A percentile compares a stretch with the other conserved stretches of the same genome.
phyloP scores from a whole-genome alignment of 768 basidiomycete genomes.

The Candolleomyces efflorescens region DNA sequence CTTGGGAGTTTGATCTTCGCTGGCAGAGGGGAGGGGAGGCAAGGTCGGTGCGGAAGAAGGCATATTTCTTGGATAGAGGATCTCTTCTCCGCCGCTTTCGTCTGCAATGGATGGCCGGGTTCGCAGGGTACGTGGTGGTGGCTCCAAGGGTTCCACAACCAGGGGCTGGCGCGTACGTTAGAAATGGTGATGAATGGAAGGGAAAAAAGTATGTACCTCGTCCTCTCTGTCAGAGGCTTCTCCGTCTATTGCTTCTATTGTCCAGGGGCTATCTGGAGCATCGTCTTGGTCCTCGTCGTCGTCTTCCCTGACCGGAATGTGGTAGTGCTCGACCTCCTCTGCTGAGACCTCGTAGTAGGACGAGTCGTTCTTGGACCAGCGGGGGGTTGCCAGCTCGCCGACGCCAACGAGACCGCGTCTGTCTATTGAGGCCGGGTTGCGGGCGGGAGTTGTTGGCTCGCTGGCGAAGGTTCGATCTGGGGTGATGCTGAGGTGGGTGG shows the following conservation, averaged over 20 bases:
- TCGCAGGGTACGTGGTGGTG: conserved; percentile 47
- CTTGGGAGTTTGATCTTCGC: conserved; percentile 24
- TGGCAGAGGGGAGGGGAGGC: neutral
- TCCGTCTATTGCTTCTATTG: conserved; percentile 81
- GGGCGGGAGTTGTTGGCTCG: conserved; percentile 68
- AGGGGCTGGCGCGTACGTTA: conserved; percentile 28
- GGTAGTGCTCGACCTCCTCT: conserved; percentile 34
- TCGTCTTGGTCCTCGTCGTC: conserved; percentile 29
- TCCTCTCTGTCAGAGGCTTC: conserved; percentile 62
- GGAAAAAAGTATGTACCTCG: conserved; percentile 43
- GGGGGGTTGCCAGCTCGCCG: conserved; percentile 94
- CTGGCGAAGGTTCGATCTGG: conserved; percentile 51
- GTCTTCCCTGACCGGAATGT: conserved; percentile 11
- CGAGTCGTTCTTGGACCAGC: conserved; percentile 66
- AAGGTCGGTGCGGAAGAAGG: conserved; percentile 23
- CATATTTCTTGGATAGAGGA: conserved; percentile 73
- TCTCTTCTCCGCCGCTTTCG: conserved; percentile 89
- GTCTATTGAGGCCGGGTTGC: conserved; percentile 79
- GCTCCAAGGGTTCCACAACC: conserved; percentile 40
- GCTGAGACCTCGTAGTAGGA: conserved; percentile 14
- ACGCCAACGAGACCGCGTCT: conserved; percentile 87
- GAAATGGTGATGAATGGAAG: conserved; percentile 1
- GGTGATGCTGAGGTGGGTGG: conserved; percentile 43
- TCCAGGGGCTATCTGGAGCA: conserved; percentile 82
- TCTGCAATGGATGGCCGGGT: conserved; percentile 64